phyloP scores from a whole-genome alignment of 495 filamentous ascomycete species.

The Hypomontagnella submonticulosa region DNA sequence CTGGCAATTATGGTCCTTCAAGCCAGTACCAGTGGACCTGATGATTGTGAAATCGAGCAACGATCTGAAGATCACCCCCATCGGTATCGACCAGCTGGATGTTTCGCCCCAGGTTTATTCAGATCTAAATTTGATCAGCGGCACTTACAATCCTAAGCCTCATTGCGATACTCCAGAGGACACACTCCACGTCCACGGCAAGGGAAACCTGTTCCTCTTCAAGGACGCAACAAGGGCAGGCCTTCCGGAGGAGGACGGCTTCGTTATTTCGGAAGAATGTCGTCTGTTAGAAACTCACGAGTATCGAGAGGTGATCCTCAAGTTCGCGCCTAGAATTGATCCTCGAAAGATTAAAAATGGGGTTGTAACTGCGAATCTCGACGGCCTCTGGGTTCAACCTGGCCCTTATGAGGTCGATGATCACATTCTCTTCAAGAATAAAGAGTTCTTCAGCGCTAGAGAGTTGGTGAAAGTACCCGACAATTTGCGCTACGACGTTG shows the following conservation, averaged over 20 bases:
- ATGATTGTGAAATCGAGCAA: background rate
- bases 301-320: conserved; percentile 58
- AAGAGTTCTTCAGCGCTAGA: background rate
- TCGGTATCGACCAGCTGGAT: background rate
- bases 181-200: conserved; percentile 63
- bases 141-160: conserved; percentile 65
- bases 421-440: background rate
- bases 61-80: background rate
- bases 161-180: conserved; percentile 75
- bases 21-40: background rate
- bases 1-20: conserved; percentile 25
- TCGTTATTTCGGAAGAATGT: conserved; percentile 70
- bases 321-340: conserved; percentile 48
- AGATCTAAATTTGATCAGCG: conserved; percentile 51
- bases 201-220: conserved; percentile 67
- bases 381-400: conserved; percentile 30
- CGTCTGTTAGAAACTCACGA: conserved; percentile 65
- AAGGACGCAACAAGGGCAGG: conserved; percentile 67
- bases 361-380: conserved; percentile 2
- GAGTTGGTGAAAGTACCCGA: conserved; percentile 7
- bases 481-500: background rate
- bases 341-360: background rate
- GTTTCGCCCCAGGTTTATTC: background rate
- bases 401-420: background rate
- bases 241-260: conserved; percentile 63